Evolutionary conservation across 2,329 filamentous ascomycete species (phyloP), one percentile per base, ranked within the genome.

Genomic region (Orbilia blumenaviensis): DNA sequence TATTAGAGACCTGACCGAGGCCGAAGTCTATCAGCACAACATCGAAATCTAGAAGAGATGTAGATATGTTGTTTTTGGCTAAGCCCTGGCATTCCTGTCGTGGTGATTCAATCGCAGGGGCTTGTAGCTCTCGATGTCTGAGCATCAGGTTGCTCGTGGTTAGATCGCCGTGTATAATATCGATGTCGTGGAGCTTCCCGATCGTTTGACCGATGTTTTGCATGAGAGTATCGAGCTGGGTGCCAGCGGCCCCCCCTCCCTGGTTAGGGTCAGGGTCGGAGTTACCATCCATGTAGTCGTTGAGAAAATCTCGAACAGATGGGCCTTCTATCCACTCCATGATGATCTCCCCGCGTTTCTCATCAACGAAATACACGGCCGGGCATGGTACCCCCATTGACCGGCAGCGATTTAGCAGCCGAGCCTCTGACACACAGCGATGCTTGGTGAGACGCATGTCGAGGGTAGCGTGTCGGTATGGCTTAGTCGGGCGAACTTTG

Each of bases 111-210:
- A 78, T 79, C n/a, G 78, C 66, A 27, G 79, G 78, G 7, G 79
- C 78, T 3, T 78, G 64, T 4, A 61, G 66, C 75, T 73, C 61
- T 18, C 81, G 81, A 12, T 86, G 85, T 75, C 88, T 83, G 79
- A 98, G 82, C 90, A 99, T 97, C 84, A 99, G 87, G 84, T 99
- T 99, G 84, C 94, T 97, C 78, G 94, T 99, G 76, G 95, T 99
- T 84, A 99, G 84, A 84, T 99, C 95, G 42, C 95, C 95, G 84
- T 99, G 95, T 73, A 97, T 89, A 67, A 98, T 88, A 14, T 94
- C 94, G n/a, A 89, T 87, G 66, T 87, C 87, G 85, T 99, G 95
- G 85, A 99, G 85, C 66, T 83, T 86, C 6, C 91, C 93, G 14
- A 97, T 88, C 1, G 90, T 89, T 3, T 82, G 81, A 0, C 92